Percentiles rank a stretch among this genome's conserved stretches.
These are phyloP conservation scores for Trametes cingulata DNA, from an alignment of 768 basidiomycete genomes.

Conservation along the genomic window DNA sequence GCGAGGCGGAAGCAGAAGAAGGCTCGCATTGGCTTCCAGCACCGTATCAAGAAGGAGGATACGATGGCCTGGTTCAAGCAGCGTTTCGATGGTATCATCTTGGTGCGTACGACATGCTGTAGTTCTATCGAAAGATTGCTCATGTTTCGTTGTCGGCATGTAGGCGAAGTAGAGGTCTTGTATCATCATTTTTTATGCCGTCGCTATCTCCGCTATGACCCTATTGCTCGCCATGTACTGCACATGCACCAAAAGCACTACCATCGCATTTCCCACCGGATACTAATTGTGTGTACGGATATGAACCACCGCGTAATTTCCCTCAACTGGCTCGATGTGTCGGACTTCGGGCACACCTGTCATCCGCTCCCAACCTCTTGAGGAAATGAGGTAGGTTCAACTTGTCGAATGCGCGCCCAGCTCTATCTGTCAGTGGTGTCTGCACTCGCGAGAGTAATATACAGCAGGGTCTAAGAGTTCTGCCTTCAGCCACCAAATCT, in stretches of 20 bases:
- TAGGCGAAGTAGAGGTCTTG: slow-evolving; percentile 29
- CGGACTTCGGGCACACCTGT: too few species aligned
- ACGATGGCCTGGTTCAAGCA: slow-evolving; percentile 99
- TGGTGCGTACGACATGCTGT: slow-evolving; percentile 50
- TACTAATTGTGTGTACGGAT: background rate
- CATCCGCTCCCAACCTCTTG: too few species aligned
- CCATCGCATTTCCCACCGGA: slow-evolving; percentile 23
- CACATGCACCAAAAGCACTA: slow-evolving; percentile 29
- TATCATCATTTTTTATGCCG: slow-evolving; percentile 23
- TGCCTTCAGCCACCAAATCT: slow-evolving; percentile 55
- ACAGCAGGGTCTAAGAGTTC: background rate
- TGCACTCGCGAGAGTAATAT: background rate
- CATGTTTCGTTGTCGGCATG: background rate
- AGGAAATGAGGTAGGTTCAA: too few species aligned
- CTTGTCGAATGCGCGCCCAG: too few species aligned
- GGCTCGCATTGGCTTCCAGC: slow-evolving; percentile 81
- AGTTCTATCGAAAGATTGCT: background rate
- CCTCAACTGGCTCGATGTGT: too few species aligned
- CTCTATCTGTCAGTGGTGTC: too few species aligned
- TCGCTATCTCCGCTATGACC: slow-evolving; percentile 30
- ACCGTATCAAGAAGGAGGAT: slow-evolving; percentile 94
- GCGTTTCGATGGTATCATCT: slow-evolving; percentile 96
- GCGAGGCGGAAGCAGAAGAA: slow-evolving; percentile 88
- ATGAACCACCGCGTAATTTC: too few species aligned
- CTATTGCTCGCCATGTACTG: slow-evolving; percentile 32